Conservation (phyloP, 345 rosid genomes). For the Leavenworthia alabamica region DNA sequence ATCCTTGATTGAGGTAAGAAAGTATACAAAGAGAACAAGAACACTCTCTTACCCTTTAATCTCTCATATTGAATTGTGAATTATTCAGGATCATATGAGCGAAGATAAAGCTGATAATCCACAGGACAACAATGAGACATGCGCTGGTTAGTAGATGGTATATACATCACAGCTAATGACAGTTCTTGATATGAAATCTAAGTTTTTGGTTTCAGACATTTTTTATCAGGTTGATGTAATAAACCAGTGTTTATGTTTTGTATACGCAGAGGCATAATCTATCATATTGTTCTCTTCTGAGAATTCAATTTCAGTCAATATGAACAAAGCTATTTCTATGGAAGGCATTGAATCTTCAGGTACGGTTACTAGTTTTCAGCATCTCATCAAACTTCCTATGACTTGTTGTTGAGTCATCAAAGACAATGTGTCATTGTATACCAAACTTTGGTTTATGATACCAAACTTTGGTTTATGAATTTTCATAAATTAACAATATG, state of each 20-base stretch:
- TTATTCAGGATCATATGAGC: constrained; percentile 23
- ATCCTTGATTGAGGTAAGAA: constrained; percentile 12
- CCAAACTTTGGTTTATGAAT: constrained; percentile 11
- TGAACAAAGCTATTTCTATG: background rate
- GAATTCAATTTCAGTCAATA: constrained; percentile 1
- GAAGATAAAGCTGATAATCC: constrained; percentile 17
- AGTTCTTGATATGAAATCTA: background rate
- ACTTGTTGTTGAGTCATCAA: constrained; percentile 6
- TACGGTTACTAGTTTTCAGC: background rate
- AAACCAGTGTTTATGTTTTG: constrained; percentile 2
- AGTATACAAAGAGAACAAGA: background rate
- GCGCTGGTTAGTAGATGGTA: constrained; percentile 4
- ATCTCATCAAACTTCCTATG: constrained; percentile 8
- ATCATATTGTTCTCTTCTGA: constrained; percentile 8
- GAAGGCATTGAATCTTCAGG: constrained; percentile 20
- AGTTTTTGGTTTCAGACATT: background rate
- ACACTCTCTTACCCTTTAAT: background rate
- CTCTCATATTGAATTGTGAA: background rate
- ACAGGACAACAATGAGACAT: constrained; percentile 10
- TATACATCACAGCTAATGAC: background rate
- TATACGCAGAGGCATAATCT: constrained; percentile 5
- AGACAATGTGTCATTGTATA: background rate
- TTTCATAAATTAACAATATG: background rate
- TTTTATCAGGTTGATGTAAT: background rate
- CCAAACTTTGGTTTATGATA: no score